These are phyloP conservation scores for Globisporangium nunn DNA, from an alignment of 352 stramenopile species.

Conservation along the genomic window DNA sequence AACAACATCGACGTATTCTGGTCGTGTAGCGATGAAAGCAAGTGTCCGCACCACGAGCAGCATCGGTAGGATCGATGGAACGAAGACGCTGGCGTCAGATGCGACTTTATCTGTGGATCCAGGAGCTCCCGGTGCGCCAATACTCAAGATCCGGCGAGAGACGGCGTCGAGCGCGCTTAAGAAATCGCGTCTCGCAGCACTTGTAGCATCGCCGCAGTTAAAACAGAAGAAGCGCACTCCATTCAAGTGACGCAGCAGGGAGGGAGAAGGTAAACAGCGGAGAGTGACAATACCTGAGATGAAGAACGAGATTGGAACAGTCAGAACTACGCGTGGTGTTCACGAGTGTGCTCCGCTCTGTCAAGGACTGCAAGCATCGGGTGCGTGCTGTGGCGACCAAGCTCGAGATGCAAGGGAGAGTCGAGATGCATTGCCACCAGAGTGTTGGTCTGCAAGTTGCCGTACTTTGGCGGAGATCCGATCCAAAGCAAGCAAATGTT, in stretches of 20 bases:
- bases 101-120: conserved; percentile 1
- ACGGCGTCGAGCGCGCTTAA: conserved; percentile 47
- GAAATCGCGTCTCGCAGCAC: conserved; percentile 25
- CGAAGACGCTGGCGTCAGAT: conserved; percentile 9
- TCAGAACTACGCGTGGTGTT: no score
- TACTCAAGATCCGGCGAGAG: conserved; percentile 43
- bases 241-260: conserved; percentile 13
- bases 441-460: no score
- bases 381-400: no score
- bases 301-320: no score
- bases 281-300: no score
- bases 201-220: conserved; percentile 7
- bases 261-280: no score
- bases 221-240: conserved; percentile 24
- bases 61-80: background rate
- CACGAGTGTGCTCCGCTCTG: no score
- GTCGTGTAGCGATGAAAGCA: conserved; percentile 10
- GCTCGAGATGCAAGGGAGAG: no score
- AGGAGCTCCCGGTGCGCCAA: background rate
- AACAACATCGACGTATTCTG: conserved; percentile 4
- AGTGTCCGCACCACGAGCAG: background rate
- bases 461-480: no score
- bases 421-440: no score
- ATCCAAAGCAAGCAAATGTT: background rate
- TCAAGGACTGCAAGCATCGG: no score